Percentiles rank a stretch among this genome's conserved stretches.
Conservation (phyloP, 495 filamentous ascomycete species). For the Aspergillus sclerotiicarbonarius region DNA sequence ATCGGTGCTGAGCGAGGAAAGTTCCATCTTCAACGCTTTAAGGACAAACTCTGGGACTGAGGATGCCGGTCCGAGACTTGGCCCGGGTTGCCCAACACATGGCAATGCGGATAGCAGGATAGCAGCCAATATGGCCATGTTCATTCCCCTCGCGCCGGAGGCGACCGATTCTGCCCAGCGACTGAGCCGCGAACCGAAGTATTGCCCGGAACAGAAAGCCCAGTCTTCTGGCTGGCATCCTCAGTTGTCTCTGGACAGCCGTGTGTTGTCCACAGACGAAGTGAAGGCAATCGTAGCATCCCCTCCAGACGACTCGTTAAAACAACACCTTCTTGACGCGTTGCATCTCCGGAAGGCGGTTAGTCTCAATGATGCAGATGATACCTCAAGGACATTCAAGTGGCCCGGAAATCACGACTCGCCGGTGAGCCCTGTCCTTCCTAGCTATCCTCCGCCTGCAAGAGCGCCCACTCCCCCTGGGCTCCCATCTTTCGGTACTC, state of each 20-base stretch:
- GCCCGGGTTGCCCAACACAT: constrained; percentile 9
- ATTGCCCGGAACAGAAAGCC: neutral
- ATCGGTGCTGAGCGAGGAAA: constrained; percentile 37
- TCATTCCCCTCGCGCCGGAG: constrained; percentile 22
- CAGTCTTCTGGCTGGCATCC: constrained; percentile 13
- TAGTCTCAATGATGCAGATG: constrained; percentile 24
- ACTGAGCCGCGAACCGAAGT: constrained; percentile 9
- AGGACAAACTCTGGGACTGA: constrained; percentile 25
- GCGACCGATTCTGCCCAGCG: neutral
- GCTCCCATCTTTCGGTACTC: constrained; percentile 45
- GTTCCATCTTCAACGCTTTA: constrained; percentile 44
- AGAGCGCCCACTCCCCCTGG: constrained; percentile 47
- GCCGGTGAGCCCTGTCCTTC: constrained; percentile 30
- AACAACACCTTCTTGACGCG: constrained; percentile 16
- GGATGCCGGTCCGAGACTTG: constrained; percentile 9
- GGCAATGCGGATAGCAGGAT: constrained; percentile 25
- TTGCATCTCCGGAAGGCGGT: constrained; percentile 19
- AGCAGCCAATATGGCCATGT: constrained; percentile 37
- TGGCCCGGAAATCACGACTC: constrained; percentile 29
- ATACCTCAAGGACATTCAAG: constrained; percentile 10
- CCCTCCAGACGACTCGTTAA: constrained; percentile 10
- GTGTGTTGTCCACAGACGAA: constrained; percentile 5
- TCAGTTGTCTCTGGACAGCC: constrained; percentile 21
- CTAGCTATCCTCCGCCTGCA: constrained; percentile 39
- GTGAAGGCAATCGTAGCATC: constrained; percentile 9